Conservation (phyloP, 2,329 filamentous ascomycete genomes). For the Cadophora luteo-olivacea region DNA sequence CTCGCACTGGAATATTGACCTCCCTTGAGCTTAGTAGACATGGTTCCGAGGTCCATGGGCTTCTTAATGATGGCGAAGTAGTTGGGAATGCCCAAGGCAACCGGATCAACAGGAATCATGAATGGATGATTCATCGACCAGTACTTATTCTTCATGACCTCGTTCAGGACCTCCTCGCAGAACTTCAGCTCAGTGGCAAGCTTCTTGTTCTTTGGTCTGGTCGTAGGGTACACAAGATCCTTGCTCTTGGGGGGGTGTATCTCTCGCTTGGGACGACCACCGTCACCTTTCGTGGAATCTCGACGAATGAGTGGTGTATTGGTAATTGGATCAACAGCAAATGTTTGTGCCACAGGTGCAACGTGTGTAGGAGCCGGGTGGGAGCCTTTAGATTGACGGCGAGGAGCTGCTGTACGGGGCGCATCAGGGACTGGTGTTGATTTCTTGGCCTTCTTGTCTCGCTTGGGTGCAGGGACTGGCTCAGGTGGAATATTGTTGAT, state of each 20-base stretch:
- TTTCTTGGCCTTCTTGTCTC: slow-evolving; percentile 64
- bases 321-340: slow-evolving; percentile 74
- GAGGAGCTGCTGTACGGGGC: slow-evolving; percentile 41
- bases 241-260: slow-evolving; percentile 91
- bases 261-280: slow-evolving; percentile 85
- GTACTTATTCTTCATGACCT: slow-evolving; percentile 79
- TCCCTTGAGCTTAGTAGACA: slow-evolving; percentile 75
- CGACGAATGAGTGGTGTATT: slow-evolving; percentile 84
- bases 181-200: slow-evolving; percentile 89
- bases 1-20: slow-evolving; percentile 83
- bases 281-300: slow-evolving; percentile 79
- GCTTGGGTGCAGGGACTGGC: slow-evolving; percentile 61
- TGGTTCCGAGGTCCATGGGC: slow-evolving; percentile 93
- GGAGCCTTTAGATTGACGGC: slow-evolving; percentile 47
- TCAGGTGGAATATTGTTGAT: slow-evolving; percentile 54
- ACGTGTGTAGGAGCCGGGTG: slow-evolving; percentile 45
- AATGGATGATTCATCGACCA: slow-evolving; percentile 74
- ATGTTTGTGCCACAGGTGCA: slow-evolving; percentile 59
- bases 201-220: slow-evolving; percentile 90
- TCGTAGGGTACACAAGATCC: slow-evolving; percentile 84
- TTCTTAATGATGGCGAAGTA: slow-evolving; percentile 96
- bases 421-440: slow-evolving; percentile 48
- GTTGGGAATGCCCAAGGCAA: slow-evolving; percentile 89
- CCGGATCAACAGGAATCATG: slow-evolving; percentile 85
- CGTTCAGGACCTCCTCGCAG: slow-evolving; percentile 80